A percentile compares a stretch with the other conserved stretches of the same genome.
phyloP scores from a whole-genome alignment of 2,329 filamentous ascomycete species.

The Cladophialophora carrionii region DNA sequence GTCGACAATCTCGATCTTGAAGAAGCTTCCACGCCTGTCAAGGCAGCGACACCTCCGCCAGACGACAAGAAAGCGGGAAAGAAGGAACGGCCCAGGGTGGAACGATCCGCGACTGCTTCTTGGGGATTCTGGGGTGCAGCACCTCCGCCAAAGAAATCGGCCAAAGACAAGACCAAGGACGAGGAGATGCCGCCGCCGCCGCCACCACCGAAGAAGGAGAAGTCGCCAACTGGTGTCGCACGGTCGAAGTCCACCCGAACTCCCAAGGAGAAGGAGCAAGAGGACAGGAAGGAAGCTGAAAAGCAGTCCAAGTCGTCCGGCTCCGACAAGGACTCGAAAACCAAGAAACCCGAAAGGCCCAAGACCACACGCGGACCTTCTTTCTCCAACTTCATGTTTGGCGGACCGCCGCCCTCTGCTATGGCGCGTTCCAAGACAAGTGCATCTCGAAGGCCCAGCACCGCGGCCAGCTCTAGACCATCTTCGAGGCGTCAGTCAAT shows the following conservation, averaged over 20 bases:
- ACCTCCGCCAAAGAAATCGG: slow-evolving; percentile 51
- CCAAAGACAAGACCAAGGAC: slow-evolving; percentile 55
- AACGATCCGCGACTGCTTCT: slow-evolving; percentile 67
- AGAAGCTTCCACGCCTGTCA: slow-evolving; percentile 42
- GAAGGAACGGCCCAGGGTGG: slow-evolving; percentile 77
- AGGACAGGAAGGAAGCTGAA: slow-evolving; percentile 59
- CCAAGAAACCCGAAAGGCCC: slow-evolving; percentile 54
- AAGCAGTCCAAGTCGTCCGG: slow-evolving; percentile 70
- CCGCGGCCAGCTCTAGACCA: slow-evolving; percentile 57
- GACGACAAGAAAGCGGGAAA: slow-evolving; percentile 63
- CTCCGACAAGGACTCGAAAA: slow-evolving; percentile 69
- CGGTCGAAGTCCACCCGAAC: slow-evolving; percentile 63
- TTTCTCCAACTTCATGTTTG: slow-evolving; percentile 66
- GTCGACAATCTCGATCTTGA: slow-evolving; percentile 41
- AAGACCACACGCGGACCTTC: slow-evolving; percentile 63
- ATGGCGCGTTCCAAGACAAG: slow-evolving; percentile 65
- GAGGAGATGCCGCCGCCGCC: slow-evolving; percentile 37
- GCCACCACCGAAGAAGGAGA: slow-evolving; percentile 45
- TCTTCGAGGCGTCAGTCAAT: slow-evolving; percentile 69
- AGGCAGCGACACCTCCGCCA: slow-evolving; percentile 55
- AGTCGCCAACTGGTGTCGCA: slow-evolving; percentile 49
- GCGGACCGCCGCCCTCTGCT: slow-evolving; percentile 62
- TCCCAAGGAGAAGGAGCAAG: slow-evolving; percentile 56
- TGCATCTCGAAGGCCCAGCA: slow-evolving; percentile 57
- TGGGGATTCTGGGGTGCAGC: slow-evolving; percentile 76